phyloP scores from a whole-genome alignment of 305 asterid genomes.

The Fraxinus baroniana region DNA sequence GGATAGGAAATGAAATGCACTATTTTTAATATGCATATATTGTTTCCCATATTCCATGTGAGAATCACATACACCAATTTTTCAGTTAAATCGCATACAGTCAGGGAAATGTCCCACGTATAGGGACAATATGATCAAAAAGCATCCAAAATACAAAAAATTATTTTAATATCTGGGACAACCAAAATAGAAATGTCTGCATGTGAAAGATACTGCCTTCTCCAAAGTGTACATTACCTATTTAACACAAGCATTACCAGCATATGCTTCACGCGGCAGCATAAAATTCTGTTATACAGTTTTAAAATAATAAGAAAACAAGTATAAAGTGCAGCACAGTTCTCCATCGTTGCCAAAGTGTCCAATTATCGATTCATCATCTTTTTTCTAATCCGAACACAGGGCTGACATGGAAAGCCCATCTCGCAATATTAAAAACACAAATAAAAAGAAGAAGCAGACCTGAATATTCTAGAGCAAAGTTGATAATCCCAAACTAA shows the following conservation, averaged over 20 bases:
- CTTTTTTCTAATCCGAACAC: not conserved
- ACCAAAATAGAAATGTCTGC: not conserved
- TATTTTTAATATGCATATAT: not conserved
- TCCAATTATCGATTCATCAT: not conserved
- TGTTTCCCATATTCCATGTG: not conserved
- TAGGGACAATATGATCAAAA: not conserved
- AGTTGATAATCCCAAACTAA: too few relatives aligned
- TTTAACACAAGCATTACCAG: not conserved
- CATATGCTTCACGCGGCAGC: not conserved
- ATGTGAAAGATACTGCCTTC: not conserved
- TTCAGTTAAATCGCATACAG: not conserved
- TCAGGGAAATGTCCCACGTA: not conserved
- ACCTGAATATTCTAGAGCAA: not conserved
- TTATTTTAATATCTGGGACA: not conserved
- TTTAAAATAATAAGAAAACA: not conserved
- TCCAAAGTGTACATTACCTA: not conserved
- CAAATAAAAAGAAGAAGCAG: not conserved
- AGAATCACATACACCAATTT: not conserved
- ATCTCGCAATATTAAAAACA: too few relatives aligned
- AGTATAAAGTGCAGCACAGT: not conserved
- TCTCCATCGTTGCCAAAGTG: not conserved
- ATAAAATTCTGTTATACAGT: not conserved
- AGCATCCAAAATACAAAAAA: not conserved
- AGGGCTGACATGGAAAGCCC: not conserved
- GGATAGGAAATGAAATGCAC: not conserved